These are phyloP conservation scores for Colletotrichum truncatum DNA, from an alignment of 2,329 filamentous ascomycete species.

Conservation along the genomic window DNA sequence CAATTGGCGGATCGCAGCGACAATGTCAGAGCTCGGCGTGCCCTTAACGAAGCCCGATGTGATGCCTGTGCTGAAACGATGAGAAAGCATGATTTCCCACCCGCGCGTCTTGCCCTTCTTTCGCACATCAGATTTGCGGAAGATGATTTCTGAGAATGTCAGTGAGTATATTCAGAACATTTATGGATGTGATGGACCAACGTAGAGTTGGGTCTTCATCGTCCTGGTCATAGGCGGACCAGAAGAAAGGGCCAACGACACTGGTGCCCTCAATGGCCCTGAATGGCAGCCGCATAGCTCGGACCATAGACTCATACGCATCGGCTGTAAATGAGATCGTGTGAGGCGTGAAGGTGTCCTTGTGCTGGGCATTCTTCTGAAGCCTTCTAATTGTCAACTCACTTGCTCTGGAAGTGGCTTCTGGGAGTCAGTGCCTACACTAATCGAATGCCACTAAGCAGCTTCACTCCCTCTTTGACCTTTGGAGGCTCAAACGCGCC, in stretches of 20 bases:
- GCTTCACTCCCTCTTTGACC: constrained; percentile 50
- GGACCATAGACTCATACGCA: constrained; percentile 65
- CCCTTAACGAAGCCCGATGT: constrained; percentile 71
- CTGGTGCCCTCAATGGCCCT: constrained; percentile 67
- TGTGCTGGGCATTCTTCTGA: constrained; percentile 63
- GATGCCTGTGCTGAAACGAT: constrained; percentile 62
- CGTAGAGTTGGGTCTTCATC: constrained; percentile 66
- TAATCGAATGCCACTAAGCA: constrained; percentile 62
- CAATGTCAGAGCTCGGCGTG: constrained; percentile 64
- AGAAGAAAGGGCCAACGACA: constrained; percentile 72
- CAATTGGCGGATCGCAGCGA: constrained; percentile 58
- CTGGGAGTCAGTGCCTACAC: constrained; percentile 54
- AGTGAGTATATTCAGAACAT: background rate
- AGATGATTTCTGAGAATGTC: constrained; percentile 62
- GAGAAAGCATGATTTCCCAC: constrained; percentile 71
- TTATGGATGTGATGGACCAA: constrained; percentile 42
- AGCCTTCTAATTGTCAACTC: constrained; percentile 49
- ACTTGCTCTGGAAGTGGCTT: background rate
- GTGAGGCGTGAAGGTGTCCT: constrained; percentile 66
- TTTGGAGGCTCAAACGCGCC: constrained; percentile 61
- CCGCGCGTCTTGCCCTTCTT: constrained; percentile 71
- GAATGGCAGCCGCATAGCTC: constrained; percentile 61
- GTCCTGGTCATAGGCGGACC: constrained; percentile 65
- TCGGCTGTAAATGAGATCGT: constrained; percentile 61
- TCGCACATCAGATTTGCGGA: constrained; percentile 72